Evolutionary conservation across 2,329 filamentous ascomycete species (phyloP).

Genomic region (Cadophora luteo-olivacea): DNA sequence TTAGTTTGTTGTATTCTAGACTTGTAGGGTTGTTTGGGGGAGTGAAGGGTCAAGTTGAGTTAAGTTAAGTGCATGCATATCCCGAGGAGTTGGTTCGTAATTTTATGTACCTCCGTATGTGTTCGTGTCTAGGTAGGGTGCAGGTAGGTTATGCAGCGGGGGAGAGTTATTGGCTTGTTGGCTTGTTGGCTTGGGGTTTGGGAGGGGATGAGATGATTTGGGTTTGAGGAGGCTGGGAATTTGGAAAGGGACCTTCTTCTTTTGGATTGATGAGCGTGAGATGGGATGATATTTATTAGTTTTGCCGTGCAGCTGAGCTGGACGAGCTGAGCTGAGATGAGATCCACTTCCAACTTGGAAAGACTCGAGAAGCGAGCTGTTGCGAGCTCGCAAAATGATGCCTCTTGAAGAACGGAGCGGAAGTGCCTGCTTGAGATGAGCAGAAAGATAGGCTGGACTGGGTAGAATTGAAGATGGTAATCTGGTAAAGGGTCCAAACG

Average conservation of each 20-base stretch:
- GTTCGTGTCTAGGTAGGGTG: background rate
- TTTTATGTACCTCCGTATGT: background rate
- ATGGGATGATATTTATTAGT: background rate
- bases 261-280: background rate
- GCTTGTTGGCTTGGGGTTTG: background rate
- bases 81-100: background rate
- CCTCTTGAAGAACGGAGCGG: background rate
- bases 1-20: too few relatives aligned
- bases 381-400: background rate
- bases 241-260: background rate
- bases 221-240: background rate
- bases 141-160: background rate
- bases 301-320: background rate
- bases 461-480: background rate
- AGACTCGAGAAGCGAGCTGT: background rate
- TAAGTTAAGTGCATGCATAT: background rate
- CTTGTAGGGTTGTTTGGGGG: background rate
- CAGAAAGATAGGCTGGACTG: background rate
- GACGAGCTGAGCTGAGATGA: background rate
- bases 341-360: constrained; percentile 6
- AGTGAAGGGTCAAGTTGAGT: too few relatives aligned
- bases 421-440: background rate
- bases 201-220: background rate
- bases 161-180: background rate
- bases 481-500: constrained; percentile 4